These are phyloP conservation scores for Tolypocladium amazonense DNA, from an alignment of 2,329 filamentous ascomycete species.

Conservation along the genomic window DNA sequence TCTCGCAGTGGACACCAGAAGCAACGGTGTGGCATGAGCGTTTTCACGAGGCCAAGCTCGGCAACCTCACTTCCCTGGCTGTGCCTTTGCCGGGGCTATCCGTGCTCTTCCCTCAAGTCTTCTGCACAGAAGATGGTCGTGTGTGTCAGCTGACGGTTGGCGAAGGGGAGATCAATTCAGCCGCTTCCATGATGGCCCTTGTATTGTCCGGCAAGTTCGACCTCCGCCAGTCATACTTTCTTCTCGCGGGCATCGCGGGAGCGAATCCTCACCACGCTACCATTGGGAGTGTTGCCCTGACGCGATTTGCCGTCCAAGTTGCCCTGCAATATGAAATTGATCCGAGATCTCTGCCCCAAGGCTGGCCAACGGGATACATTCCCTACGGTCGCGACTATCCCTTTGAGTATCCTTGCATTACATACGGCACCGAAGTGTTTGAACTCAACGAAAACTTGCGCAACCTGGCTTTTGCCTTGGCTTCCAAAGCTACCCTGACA, in stretches of 20 bases:
- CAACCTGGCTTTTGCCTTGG: slow-evolving; percentile 38
- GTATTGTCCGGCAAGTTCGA: slow-evolving; percentile 53
- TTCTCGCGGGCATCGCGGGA: slow-evolving; percentile 64
- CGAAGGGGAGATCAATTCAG: slow-evolving; percentile 66
- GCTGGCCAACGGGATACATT: slow-evolving; percentile 59
- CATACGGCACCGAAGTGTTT: slow-evolving; percentile 62
- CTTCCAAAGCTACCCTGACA: slow-evolving; percentile 37
- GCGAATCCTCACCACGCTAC: slow-evolving; percentile 59
- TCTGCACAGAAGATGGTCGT: slow-evolving; percentile 49
- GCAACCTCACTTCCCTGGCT: slow-evolving; percentile 44
- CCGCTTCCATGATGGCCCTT: slow-evolving; percentile 52
- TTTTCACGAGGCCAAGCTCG: slow-evolving; percentile 32
- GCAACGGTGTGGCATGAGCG: slow-evolving; percentile 50
- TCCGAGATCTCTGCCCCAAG: slow-evolving; percentile 52
- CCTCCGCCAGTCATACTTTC: slow-evolving; percentile 57
- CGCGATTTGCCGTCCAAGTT: slow-evolving; percentile 61
- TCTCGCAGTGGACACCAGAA: slow-evolving; percentile 47
- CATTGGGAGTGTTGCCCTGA: slow-evolving; percentile 55
- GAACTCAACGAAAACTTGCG: slow-evolving; percentile 52
- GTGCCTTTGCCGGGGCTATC: slow-evolving; percentile 53
- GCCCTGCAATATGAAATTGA: slow-evolving; percentile 70
- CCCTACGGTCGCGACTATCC: slow-evolving; percentile 48
- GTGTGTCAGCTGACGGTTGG: slow-evolving; percentile 62
- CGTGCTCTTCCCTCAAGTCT: slow-evolving; percentile 51
- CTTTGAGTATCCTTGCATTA: slow-evolving; percentile 42